Evolutionary conservation across 1,284 basidiomycete genomes (phyloP), one percentile per base, ranked within the genome.

Genomic region (Puccinia polysora): DNA sequence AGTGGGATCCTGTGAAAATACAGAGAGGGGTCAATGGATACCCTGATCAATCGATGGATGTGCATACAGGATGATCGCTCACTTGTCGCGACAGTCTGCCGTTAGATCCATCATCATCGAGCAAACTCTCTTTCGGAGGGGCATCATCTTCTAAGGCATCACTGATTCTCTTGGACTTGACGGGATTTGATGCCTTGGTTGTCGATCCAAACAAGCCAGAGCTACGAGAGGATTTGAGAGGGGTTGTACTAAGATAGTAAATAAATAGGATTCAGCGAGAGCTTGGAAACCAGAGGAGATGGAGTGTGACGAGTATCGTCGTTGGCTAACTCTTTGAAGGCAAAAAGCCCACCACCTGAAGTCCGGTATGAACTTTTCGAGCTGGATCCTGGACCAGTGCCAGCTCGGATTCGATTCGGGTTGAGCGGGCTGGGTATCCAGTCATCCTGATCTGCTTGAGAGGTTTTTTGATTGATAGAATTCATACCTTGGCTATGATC

Each of bases 71-170:
- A 58, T 23, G 23, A 20, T 34, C 14, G 47, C 65, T 49, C 20
- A 69, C 65, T n/a, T 32, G 40, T 36, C 65, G 65, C 3, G 45
- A 60, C 4, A 34, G n/a, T 34, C 50, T 69, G 30, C 25, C 23
- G 25, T 59, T 15, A 7, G 40, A 30, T 23, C 32, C 7, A 18
- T 59, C 65, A 36, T 47, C 53, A 50, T 69, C 65, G 1, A 69
- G 45, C 30, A 69, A 30, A 34, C 43, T 58, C 38, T 58, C 65
- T 38, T 69, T 69, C 3, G 65, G 65, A 25, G 65, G 65, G 18
- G 65, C 65, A 34, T 69, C 65, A 69, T 69, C 65, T 47, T 69
- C 65, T 32, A 69, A 43, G 6, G 65, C 55, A 38, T 69, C 55
- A 45, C 20, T 69, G 2, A 69, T 58, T 20, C 40, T 36, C 56